Conservation (phyloP, 257 asterid genomes). For the Lantana camara region DNA sequence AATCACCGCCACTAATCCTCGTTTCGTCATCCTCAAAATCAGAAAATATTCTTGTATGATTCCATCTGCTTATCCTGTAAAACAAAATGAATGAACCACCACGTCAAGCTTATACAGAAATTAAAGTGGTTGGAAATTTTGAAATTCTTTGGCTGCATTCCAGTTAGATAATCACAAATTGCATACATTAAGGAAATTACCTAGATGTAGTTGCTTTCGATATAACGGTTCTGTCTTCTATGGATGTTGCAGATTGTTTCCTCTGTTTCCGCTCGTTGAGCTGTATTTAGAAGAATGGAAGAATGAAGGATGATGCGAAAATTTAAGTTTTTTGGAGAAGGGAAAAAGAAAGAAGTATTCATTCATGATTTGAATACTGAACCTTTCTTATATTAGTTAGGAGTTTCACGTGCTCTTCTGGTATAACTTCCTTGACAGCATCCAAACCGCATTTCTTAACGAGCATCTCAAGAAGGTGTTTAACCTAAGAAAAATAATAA, state of each 20-base stretch:
- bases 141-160: too few relatives aligned
- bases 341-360: neutral
- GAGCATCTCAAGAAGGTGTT: conserved; percentile 90
- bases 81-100: conserved; percentile 16
- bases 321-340: neutral
- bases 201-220: conserved; percentile 92
- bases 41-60: conserved; percentile 86
- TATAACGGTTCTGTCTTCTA: conserved; percentile 56
- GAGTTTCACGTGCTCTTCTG: conserved; percentile 92
- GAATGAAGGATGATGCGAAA: neutral
- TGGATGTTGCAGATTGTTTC: conserved; percentile 51
- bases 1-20: conserved; percentile 53
- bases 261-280: conserved; percentile 78
- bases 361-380: neutral
- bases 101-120: neutral
- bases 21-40: conserved; percentile 73
- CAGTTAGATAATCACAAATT: neutral
- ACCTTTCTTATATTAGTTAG: conserved; percentile 96
- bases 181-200: conserved; percentile 33
- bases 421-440: conserved; percentile 91
- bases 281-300: conserved; percentile 44
- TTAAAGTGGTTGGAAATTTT: neutral
- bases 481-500: conserved; percentile 52
- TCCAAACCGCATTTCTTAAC: conserved; percentile 92
- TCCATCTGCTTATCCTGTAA: conserved; percentile 87